Base-by-base conservation (phyloP, 208 protist genomes). In the Trypanosoma lewisi region DNA sequence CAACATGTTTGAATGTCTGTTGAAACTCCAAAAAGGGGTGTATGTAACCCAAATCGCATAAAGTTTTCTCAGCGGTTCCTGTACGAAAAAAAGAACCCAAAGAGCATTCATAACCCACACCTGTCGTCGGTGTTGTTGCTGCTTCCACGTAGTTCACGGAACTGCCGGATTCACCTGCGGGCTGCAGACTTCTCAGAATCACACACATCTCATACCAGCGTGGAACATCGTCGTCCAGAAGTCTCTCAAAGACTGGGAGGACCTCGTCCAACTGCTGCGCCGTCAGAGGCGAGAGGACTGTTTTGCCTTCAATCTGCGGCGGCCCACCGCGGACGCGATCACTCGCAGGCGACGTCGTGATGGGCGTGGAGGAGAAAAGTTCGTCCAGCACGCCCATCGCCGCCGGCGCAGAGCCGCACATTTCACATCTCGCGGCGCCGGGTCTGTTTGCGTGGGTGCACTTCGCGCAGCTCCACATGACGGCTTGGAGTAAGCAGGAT, bases 151-250 rank as follows among this genome's bases (percentile, higher is more conserved):
- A 52, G 7, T 55, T 27, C n/a, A 66, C 8, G 0, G 31, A 17
- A 23, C 17, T n/a, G 23, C 42, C 25, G 1, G 1, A 2, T 11
- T 7, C 23, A 11, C 48, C 6, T 25, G n/a, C 3, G 4, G 23
- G 0, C 23, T 12, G 34, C 52, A 73, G 25, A 33, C 37, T 62
- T n/a, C 49, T 36, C 25, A 67, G 34, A 30, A 73, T 33, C 12
- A 67, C 44, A 11, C 28, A 2, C 4, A 42, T 53, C 31, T 73
- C 67, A 44, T 67, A 65, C 67, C 67, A 73, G 14, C 67, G 50
- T 16, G 67, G 59, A 31, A 57, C 44, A 31, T 53, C 52, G 31
- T 67, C 67, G n/a, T 17, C 44, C 0, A 73, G 6, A 25, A 73
- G 52, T 5, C 44, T 16, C 37, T 63, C 53, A 56, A 73, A n/a